A percentile compares a stretch with the other conserved stretches of the same genome.
Evolutionary conservation across 1,284 basidiomycete species (phyloP).

Genomic region (Sutorius eximius): DNA sequence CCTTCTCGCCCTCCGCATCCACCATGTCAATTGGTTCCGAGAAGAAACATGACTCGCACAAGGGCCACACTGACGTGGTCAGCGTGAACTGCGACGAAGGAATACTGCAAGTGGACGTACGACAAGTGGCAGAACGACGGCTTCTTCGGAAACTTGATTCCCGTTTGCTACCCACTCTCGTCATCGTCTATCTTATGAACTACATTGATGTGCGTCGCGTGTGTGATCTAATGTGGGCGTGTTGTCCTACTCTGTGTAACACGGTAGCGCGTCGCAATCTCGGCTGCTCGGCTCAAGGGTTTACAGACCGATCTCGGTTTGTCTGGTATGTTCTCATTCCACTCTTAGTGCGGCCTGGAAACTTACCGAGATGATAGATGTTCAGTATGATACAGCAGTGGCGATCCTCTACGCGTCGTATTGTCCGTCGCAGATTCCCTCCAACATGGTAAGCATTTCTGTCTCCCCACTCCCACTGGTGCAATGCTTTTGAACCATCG

Average conservation of each 20-base stretch:
- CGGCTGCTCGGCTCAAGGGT: conserved; percentile 59
- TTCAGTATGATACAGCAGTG: conserved; percentile 61
- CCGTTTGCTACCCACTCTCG: conserved; percentile 59
- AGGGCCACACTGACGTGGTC: not conserved
- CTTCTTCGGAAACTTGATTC: conserved; percentile 57
- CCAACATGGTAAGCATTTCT: conserved; percentile 52
- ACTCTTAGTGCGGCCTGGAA: not conserved
- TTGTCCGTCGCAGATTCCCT: conserved; percentile 62
- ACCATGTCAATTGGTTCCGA: conserved; percentile 20
- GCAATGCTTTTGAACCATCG: not conserved
- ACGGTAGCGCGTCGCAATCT: conserved; percentile 55
- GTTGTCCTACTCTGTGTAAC: not conserved
- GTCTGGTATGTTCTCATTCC: conserved; percentile 38
- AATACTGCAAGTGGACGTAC: conserved; percentile 6
- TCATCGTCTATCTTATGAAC: conserved; percentile 67
- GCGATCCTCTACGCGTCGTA: conserved; percentile 63
- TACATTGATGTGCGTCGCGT: conserved; percentile 58
- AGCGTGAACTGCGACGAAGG: not conserved
- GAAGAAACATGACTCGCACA: conserved; percentile 15
- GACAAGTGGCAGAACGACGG: conserved; percentile 37
- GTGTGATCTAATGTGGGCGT: not conserved
- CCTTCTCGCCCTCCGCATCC: not conserved
- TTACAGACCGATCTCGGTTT: conserved; percentile 56
- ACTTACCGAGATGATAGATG: conserved; percentile 39
- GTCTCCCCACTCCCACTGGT: not conserved